phyloP scores from a whole-genome alignment of 2,329 filamentous ascomycete species.

The Cladosporium sp. region DNA sequence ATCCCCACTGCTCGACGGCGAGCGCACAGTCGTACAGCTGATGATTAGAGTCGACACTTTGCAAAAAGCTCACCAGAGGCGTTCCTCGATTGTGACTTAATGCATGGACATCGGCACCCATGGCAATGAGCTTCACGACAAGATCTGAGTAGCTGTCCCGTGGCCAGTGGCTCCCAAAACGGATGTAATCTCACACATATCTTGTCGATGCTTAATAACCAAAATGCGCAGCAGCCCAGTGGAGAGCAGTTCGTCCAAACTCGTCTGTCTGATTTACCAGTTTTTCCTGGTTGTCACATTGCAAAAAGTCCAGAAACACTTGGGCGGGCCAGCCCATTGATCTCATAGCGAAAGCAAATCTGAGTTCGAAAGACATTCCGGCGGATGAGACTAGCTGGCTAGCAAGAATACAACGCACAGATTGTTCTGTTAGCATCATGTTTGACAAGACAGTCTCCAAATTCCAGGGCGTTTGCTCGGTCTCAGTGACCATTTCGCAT shows the following conservation, averaged over 20 bases:
- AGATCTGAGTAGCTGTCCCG: background rate
- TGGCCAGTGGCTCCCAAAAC: background rate
- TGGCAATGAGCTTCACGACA: background rate
- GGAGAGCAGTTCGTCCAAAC: background rate
- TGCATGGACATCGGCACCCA: background rate
- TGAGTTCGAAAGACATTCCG: background rate
- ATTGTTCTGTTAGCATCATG: background rate
- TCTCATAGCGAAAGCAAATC: background rate
- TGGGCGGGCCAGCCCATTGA: background rate
- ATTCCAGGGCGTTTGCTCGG: background rate
- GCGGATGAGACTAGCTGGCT: background rate
- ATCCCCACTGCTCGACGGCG: no score
- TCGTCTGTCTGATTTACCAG: background rate
- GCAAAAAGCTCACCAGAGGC: background rate
- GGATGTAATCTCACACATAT: no score
- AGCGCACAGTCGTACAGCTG: no score
- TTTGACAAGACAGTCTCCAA: background rate
- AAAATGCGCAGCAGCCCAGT: background rate
- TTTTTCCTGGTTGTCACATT: background rate
- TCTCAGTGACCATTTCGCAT: background rate
- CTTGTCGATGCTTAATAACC: no score
- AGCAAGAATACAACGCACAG: background rate
- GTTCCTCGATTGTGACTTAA: background rate
- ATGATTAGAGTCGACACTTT: no score
- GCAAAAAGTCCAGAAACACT: background rate